Conservation (phyloP, 2,329 filamentous ascomycete genomes). For the Neocucurbitaria cava region DNA sequence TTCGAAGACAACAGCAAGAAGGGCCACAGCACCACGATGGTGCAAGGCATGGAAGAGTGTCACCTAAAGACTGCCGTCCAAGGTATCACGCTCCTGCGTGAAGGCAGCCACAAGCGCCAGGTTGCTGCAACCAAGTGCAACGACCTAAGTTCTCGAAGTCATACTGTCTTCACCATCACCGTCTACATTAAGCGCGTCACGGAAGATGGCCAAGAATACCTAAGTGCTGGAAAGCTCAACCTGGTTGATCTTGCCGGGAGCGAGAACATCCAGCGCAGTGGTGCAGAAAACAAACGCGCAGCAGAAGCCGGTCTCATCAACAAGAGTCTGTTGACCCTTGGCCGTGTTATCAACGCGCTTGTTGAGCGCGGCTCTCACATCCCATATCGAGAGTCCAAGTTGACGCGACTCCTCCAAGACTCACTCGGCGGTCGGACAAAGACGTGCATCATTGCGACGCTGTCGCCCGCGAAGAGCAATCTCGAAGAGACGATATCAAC, state of each 20-base stretch:
- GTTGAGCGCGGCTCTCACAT: conserved; percentile 92
- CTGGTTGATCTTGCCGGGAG: conserved; percentile 95
- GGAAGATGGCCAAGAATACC: conserved; percentile 86
- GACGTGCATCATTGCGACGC: conserved; percentile 97
- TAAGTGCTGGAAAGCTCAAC: conserved; percentile 93
- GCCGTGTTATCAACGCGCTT: conserved; percentile 95
- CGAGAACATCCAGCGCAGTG: conserved; percentile 96
- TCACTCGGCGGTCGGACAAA: conserved; percentile 95
- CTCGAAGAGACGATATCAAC: conserved; percentile 98
- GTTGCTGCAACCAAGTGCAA: conserved; percentile 99
- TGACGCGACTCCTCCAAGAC: conserved; percentile 93
- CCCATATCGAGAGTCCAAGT: conserved; percentile 91
- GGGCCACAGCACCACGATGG: conserved; percentile 82
- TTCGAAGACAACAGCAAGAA: conserved; percentile 87
- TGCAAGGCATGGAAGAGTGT: conserved; percentile 97
- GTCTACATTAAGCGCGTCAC: conserved; percentile 83
- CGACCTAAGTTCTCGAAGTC: conserved; percentile 93
- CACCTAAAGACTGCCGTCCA: conserved; percentile 85
- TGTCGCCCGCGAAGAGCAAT: conserved; percentile 93
- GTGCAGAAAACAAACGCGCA: conserved; percentile 96
- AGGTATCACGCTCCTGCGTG: conserved; percentile 86
- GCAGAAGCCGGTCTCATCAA: conserved; percentile 97
- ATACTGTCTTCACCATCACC: conserved; percentile 96
- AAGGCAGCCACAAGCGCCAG: conserved; percentile 90
- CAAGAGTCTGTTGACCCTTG: conserved; percentile 93